phyloP scores from a whole-genome alignment of 2,329 filamentous ascomycete species.

The Fusarium sp. region DNA sequence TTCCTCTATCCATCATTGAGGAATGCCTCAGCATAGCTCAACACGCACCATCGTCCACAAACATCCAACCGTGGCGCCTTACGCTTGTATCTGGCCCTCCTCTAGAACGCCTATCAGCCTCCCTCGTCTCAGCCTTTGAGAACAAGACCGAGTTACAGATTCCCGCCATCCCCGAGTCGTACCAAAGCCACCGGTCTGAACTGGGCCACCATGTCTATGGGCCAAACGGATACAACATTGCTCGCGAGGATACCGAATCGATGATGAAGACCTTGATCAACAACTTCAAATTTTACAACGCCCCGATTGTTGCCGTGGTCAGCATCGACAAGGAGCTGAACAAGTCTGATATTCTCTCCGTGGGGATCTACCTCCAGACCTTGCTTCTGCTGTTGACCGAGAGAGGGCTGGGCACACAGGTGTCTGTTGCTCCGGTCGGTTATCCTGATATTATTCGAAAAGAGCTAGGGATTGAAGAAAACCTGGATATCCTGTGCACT shows the following conservation, averaged over 20 bases:
- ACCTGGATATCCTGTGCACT: constrained; percentile 12
- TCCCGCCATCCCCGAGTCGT: constrained; percentile 11
- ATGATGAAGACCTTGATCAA: constrained; percentile 14
- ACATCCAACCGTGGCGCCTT: constrained; percentile 23
- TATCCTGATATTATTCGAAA: constrained; percentile 15
- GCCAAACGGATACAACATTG: constrained; percentile 24
- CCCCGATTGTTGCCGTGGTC: constrained; percentile 22
- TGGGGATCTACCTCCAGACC: constrained; percentile 30
- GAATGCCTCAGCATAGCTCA: constrained; percentile 22
- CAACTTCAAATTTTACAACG: constrained; percentile 35
- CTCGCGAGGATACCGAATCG: constrained; percentile 7
- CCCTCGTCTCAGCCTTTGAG: background rate
- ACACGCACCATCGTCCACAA: constrained; percentile 17
- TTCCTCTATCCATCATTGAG: background rate
- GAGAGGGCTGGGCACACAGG: constrained; percentile 20
- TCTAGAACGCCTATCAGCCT: background rate
- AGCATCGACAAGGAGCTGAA: constrained; percentile 13
- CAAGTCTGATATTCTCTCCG: constrained; percentile 19
- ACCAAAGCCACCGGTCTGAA: constrained; percentile 18
- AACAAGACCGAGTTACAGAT: constrained; percentile 1
- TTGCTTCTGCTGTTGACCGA: constrained; percentile 26
- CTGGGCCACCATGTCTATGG: constrained; percentile 29
- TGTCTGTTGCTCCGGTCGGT: constrained; percentile 11
- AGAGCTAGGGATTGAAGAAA: constrained; percentile 6
- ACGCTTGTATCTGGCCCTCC: constrained; percentile 10